These are phyloP conservation scores for Phialocephala subalpina DNA, from an alignment of 2,329 filamentous ascomycete genomes.

Conservation along the genomic window DNA sequence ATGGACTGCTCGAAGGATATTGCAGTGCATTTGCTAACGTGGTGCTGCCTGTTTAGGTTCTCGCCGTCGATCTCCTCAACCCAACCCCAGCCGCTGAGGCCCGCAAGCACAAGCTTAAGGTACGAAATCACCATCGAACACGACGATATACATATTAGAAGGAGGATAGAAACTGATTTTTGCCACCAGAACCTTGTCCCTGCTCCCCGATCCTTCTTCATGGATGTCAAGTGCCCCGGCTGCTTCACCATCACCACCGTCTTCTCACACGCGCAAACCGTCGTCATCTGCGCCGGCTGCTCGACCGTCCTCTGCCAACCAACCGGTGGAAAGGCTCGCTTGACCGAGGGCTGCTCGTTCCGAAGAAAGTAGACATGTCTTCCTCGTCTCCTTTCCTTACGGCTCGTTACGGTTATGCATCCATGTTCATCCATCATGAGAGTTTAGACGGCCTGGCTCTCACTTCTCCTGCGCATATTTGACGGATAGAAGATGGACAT, in stretches of 20 bases:
- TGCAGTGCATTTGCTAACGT: constrained; percentile 55
- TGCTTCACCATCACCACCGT: constrained; percentile 99
- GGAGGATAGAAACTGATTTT: constrained; percentile 30
- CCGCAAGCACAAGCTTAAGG: constrained; percentile 99
- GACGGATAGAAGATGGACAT: constrained; percentile 76
- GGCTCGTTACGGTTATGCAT: constrained; percentile 38
- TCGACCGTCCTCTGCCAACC: constrained; percentile 99
- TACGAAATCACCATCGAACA: constrained; percentile 55
- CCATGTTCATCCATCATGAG: constrained; percentile 40
- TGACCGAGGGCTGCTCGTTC: constrained; percentile 99
- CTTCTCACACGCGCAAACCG: constrained; percentile 99
- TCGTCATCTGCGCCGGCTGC: constrained; percentile 99
- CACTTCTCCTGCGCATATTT: constrained; percentile 54
- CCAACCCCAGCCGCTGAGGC: constrained; percentile 96
- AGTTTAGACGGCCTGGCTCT: constrained; percentile 39
- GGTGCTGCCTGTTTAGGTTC: constrained; percentile 74
- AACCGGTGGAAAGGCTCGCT: constrained; percentile 97
- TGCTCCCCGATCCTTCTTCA: constrained; percentile 98
- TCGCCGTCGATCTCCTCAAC: constrained; percentile 99
- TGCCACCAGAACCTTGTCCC: constrained; percentile 85
- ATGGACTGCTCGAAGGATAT: constrained; percentile 39
- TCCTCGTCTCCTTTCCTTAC: constrained; percentile 52
- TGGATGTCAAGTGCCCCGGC: constrained; percentile 99
- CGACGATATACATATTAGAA: constrained; percentile 2
- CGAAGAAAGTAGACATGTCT: constrained; percentile 91